These are phyloP conservation scores for Chlorella variabilis DNA, from an alignment of 163 green algal genomes.

Conservation along the genomic window DNA sequence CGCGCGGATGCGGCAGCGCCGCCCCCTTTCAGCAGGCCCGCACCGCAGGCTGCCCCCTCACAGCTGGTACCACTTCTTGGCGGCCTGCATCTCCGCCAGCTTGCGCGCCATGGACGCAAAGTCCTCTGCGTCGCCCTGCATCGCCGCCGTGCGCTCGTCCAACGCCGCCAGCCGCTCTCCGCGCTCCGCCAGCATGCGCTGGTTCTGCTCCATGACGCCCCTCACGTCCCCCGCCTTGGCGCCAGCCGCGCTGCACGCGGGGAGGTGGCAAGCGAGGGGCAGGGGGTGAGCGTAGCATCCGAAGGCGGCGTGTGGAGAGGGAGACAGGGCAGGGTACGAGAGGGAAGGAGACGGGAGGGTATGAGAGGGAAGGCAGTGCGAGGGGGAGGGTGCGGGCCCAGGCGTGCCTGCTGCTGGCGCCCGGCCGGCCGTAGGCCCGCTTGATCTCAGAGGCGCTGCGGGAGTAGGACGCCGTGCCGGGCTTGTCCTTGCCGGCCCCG, in stretches of 20 bases:
- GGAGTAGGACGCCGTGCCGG: background rate
- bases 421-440: constrained; percentile 46
- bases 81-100: constrained; percentile 46
- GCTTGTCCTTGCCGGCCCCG: background rate
- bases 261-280: background rate
- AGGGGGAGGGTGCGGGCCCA: too few relatives aligned
- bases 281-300: too few relatives aligned
- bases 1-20: too few relatives aligned
- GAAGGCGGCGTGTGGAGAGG: too few relatives aligned
- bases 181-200: constrained; percentile 47
- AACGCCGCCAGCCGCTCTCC: constrained; percentile 58
- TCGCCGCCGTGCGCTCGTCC: constrained; percentile 47
- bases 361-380: too few relatives aligned
- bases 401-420: constrained; percentile 3
- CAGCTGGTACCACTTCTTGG: constrained; percentile 68
- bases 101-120: constrained; percentile 60
- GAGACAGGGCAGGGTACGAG: too few relatives aligned
- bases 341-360: too few relatives aligned
- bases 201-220: constrained; percentile 53
- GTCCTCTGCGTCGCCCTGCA: constrained; percentile 55
- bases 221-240: background rate
- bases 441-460: constrained; percentile 53
- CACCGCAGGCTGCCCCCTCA: too few relatives aligned
- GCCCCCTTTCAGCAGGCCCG: too few relatives aligned
- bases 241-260: background rate